Conservation (phyloP, 1,139 yeast genomes). For the Geotrichum klebahnii region DNA sequence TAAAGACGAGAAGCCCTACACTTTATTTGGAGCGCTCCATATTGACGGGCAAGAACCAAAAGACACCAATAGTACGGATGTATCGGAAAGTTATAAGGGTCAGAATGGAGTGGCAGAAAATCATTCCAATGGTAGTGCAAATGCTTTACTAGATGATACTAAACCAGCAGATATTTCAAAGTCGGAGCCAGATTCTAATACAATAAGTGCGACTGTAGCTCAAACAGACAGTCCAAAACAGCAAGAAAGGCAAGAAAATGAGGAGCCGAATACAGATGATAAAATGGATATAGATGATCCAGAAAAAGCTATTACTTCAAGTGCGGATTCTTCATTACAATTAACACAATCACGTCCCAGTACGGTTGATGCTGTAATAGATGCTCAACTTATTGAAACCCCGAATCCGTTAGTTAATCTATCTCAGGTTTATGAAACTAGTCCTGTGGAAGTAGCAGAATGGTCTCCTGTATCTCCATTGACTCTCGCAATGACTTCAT, state of each 20-base stretch:
- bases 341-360: conserved; percentile 2
- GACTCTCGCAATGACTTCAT: conserved; percentile 27
- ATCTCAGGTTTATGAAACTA: conserved; percentile 18
- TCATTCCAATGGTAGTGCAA: background rate
- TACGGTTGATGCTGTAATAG: conserved; percentile 17
- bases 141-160: background rate
- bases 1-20: conserved; percentile 34
- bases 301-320: background rate
- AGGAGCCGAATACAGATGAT: conserved; percentile 15
- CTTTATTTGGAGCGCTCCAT: conserved; percentile 41
- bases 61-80: conserved; percentile 27
- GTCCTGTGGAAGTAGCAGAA: conserved; percentile 27
- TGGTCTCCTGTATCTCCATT: conserved; percentile 28
- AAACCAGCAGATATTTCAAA: background rate
- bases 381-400: conserved; percentile 14
- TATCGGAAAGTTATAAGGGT: background rate
- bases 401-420: conserved; percentile 18
- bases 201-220: no score
- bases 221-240: background rate
- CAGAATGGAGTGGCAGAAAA: background rate
- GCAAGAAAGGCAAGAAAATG: conserved; percentile 6
- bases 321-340: background rate
- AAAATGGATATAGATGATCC: conserved; percentile 18
- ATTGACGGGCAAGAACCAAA: conserved; percentile 26
- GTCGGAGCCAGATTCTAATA: conserved; percentile 6